Evolutionary conservation across 139 green algal species (phyloP).

Genomic region (Chlamydomonas schloesseri): DNA sequence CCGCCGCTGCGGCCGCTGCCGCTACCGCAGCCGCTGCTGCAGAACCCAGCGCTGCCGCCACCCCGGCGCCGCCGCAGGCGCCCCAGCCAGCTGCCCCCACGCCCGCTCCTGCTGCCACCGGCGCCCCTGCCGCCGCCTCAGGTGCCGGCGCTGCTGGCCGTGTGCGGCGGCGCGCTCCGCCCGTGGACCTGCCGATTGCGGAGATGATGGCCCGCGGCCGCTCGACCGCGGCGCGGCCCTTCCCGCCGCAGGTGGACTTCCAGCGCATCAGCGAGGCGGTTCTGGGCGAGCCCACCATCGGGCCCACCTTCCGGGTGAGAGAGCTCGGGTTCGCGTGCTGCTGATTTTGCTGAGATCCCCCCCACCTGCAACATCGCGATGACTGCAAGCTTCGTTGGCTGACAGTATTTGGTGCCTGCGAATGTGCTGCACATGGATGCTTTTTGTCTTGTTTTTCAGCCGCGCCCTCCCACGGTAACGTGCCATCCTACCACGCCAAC

Average conservation of each 20-base stretch:
- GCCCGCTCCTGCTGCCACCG: not conserved
- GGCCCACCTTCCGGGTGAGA: slow-evolving; percentile 15
- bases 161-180: not conserved
- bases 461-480: no score
- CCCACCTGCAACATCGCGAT: no score
- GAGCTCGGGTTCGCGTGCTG: no score
- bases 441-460: no score
- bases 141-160: no score
- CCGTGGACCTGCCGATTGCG: slow-evolving; percentile 10
- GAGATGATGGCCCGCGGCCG: not conserved
- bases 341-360: no score
- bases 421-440: no score
- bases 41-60: not conserved
- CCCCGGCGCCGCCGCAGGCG: not conserved
- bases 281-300: slow-evolving; percentile 11
- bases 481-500: no score
- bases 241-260: slow-evolving; percentile 26
- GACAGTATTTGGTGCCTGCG: no score
- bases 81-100: not conserved
- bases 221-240: not conserved
- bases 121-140: no score
- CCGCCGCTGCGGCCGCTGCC: not conserved
- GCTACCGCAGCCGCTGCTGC: not conserved
- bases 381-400: no score
- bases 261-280: not conserved